These are phyloP conservation scores for Dittrichia graveolens DNA, from an alignment of 129 eudicot species.

Conservation along the genomic window DNA sequence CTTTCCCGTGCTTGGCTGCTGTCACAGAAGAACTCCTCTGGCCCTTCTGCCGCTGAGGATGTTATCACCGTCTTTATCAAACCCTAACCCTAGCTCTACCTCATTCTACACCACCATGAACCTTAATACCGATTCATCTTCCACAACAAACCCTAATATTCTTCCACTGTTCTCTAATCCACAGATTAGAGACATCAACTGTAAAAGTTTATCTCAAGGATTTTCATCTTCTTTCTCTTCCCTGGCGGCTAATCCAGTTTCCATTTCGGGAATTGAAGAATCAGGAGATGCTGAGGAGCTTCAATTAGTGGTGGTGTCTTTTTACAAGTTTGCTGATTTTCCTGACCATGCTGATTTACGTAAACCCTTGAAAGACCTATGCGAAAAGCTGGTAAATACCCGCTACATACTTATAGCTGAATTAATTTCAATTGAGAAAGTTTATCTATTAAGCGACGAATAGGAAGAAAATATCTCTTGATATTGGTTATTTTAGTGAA, in stretches of 20 bases:
- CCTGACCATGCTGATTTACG: conserved; percentile 82
- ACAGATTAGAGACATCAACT: conserved; percentile 22
- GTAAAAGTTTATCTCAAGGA: conserved; percentile 32
- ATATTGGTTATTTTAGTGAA: neutral
- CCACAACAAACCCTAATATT: conserved; percentile 24
- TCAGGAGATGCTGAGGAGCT: conserved; percentile 17
- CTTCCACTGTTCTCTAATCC: conserved; percentile 39
- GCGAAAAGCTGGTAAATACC: conserved; percentile 59
- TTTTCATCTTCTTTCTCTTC: conserved; percentile 34
- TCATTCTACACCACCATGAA: conserved; percentile 37
- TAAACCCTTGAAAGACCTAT: conserved; percentile 68
- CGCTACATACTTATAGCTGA: neutral
- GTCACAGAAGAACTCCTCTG: conserved; percentile 29
- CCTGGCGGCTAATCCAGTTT: conserved; percentile 20
- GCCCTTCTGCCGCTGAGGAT: conserved; percentile 43
- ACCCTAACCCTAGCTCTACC: conserved; percentile 63
- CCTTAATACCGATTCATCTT: conserved; percentile 26
- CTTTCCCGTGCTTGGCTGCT: conserved; percentile 28
- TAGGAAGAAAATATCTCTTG: neutral
- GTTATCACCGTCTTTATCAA: conserved; percentile 50
- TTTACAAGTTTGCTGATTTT: conserved; percentile 92
- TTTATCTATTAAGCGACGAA: neutral
- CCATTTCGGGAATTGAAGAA: conserved; percentile 20
- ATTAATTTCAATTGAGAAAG: neutral
- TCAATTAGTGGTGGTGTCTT: conserved; percentile 77